Percentiles rank a stretch among this genome's conserved stretches.
phyloP scores from a whole-genome alignment of 2,329 filamentous ascomycete genomes.

The Blastomyces percursus region DNA sequence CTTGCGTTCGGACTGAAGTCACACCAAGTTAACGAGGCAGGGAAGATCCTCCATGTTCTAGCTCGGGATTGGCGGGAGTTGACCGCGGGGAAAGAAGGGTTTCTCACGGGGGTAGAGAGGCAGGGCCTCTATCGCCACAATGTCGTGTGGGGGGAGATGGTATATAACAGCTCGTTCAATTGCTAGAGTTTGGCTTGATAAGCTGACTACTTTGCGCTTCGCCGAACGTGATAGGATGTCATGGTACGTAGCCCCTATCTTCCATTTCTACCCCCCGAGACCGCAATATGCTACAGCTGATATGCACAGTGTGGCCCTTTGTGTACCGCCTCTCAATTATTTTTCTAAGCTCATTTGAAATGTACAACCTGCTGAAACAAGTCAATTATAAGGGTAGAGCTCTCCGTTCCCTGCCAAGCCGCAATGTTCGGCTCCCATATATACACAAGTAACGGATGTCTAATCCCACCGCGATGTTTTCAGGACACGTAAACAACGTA shows the following conservation, averaged over 20 bases:
- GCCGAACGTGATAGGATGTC: slow-evolving; percentile 27
- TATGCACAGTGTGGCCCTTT: neutral
- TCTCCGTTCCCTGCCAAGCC: neutral
- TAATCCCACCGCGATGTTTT: slow-evolving; percentile 14
- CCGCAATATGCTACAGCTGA: neutral
- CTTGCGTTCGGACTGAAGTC: slow-evolving; percentile 59
- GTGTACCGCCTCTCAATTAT: neutral
- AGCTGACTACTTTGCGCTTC: slow-evolving; percentile 15
- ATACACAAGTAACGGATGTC: neutral
- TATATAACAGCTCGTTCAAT: slow-evolving; percentile 26
- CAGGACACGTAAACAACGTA: slow-evolving; percentile 78
- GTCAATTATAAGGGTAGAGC: slow-evolving; percentile 6
- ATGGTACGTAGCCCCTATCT: slow-evolving; percentile 31
- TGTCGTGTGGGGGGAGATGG: slow-evolving; percentile 81
- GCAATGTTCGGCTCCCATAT: neutral
- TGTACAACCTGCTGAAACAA: slow-evolving; percentile 1
- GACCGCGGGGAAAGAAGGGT: slow-evolving; percentile 64
- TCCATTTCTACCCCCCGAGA: neutral
- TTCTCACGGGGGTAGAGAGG: slow-evolving; percentile 51
- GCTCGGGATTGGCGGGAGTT: slow-evolving; percentile 60
- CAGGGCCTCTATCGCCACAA: slow-evolving; percentile 54
- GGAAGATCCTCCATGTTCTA: slow-evolving; percentile 48
- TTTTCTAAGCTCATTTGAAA: neutral
- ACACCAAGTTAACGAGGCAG: slow-evolving; percentile 48
- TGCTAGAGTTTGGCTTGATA: neutral